Evolutionary conservation across 1,139 yeast genomes (phyloP), one percentile per base, ranked within the genome.

Genomic region (Hemisphaericaspora lyxosophila): DNA sequence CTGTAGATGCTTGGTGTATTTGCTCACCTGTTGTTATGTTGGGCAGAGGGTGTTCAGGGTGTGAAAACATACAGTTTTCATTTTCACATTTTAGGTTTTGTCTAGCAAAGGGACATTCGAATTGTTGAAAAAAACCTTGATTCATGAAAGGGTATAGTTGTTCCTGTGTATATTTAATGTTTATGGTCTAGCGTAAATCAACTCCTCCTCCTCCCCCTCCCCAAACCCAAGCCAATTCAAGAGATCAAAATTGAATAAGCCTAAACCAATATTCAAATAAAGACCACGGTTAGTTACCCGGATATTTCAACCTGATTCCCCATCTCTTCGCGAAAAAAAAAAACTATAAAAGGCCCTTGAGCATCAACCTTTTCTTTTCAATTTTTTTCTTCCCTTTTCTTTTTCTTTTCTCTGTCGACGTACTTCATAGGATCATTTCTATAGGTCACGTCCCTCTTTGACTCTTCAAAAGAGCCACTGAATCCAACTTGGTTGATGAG

Each of bases 401-500:
- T 42, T 51, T 57, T 62, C 54, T 63, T 59, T 67, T 68, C 73
- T 67, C 50, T 64, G 73, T 67, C 74, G 74, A 67, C 75, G 73
- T 70, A 71, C 73, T 68, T 69, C 74, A 69, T 88, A 87, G 97
- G 97, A 89, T 90, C 97, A 90, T 90, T 89, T 90, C 97, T 90
- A 90, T 90, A 88, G 96, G 86, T 83, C 84, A 86, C 96, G 95
- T 87, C 96, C 86, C 94, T 86, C 95, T 85, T 83, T 87, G 95
- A 84, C 95, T 87, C 95, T 85, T 85, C 89, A 81, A 82, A 88
- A 82, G 95, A 89, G 97, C 96, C 96, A 88, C 95, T 85, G 95
- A 86, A 85, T 86, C 96, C 96, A 89, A 87, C 96, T 86, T 86
- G 94, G 95, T 83, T 84, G 95, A 89, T 88, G 96, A 86, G 95